phyloP scores from a whole-genome alignment of 2,329 filamentous ascomycete genomes.

The Lasiodiplodia sp. region DNA sequence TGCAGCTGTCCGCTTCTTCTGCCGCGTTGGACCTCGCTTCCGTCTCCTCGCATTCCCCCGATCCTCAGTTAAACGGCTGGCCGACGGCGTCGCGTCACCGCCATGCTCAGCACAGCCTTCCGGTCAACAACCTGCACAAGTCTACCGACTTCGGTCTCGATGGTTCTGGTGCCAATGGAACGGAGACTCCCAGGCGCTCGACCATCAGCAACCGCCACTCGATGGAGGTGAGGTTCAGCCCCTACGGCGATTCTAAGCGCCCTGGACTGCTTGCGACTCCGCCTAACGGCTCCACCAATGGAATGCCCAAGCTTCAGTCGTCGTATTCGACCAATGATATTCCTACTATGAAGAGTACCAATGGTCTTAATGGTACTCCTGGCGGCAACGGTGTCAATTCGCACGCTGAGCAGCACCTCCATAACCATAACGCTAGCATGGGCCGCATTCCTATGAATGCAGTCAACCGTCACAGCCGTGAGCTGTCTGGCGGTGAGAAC shows the following conservation, averaged over 20 bases:
- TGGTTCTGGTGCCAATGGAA: slow-evolving; percentile 39
- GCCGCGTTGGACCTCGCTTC: slow-evolving; percentile 81
- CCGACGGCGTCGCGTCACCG: slow-evolving; percentile 66
- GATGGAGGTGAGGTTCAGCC: slow-evolving; percentile 54
- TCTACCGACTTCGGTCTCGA: slow-evolving; percentile 42
- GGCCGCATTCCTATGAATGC: slow-evolving; percentile 77
- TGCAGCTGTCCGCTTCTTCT: slow-evolving; percentile 79
- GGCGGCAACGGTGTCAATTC: slow-evolving; percentile 49
- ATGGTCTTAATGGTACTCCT: slow-evolving; percentile 53
- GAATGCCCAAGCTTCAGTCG: slow-evolving; percentile 77
- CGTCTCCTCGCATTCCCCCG: slow-evolving; percentile 70
- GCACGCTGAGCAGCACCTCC: slow-evolving; percentile 65
- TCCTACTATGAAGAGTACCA: slow-evolving; percentile 78
- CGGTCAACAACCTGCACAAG: slow-evolving; percentile 60
- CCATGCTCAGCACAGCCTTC: slow-evolving; percentile 66
- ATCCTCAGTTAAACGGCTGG: slow-evolving; percentile 63
- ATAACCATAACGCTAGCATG: slow-evolving; percentile 81
- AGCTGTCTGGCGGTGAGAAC: slow-evolving; percentile 63
- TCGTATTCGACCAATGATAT: slow-evolving; percentile 93
- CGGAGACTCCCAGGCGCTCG: slow-evolving; percentile 31
- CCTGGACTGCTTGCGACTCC: slow-evolving; percentile 62
- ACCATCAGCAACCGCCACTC: slow-evolving; percentile 55
- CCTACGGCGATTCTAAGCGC: slow-evolving; percentile 52
- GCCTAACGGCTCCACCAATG: slow-evolving; percentile 64
- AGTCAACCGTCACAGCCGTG: slow-evolving; percentile 73